These are phyloP conservation scores for Amauroascus verrucosus DNA, from an alignment of 2,329 filamentous ascomycete genomes.

Conservation along the genomic window DNA sequence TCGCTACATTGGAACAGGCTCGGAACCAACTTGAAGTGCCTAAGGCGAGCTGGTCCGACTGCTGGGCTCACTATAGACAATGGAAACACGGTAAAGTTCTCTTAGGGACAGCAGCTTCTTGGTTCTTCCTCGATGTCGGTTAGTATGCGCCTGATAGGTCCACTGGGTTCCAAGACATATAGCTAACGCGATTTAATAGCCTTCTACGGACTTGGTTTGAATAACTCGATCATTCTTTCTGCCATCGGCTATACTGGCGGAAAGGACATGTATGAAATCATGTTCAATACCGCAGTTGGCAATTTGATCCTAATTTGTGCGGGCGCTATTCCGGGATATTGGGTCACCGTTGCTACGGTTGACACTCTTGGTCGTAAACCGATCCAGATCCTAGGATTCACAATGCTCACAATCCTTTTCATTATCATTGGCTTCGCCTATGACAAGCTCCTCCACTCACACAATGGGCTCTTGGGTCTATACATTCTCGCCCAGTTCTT, in stretches of 20 bases:
- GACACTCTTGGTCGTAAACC: constrained; percentile 68
- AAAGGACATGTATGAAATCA: constrained; percentile 53
- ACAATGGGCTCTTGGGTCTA: constrained; percentile 47
- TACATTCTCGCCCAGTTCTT: constrained; percentile 58
- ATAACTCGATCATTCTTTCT: constrained; percentile 61
- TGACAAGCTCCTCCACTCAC: constrained; percentile 21
- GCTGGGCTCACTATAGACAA: constrained; percentile 57
- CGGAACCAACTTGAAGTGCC: constrained; percentile 50
- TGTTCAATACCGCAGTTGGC: constrained; percentile 65
- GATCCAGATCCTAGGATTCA: constrained; percentile 57
- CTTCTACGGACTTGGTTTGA: constrained; percentile 61
- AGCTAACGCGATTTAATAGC: constrained; percentile 31
- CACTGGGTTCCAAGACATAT: neutral
- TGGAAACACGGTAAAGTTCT: constrained; percentile 63
- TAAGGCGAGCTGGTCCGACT: constrained; percentile 64
- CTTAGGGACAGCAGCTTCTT: constrained; percentile 70
- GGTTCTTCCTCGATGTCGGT: constrained; percentile 66
- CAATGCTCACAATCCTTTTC: constrained; percentile 52
- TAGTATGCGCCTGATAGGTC: constrained; percentile 10
- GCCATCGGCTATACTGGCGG: constrained; percentile 62
- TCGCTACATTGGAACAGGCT: constrained; percentile 46
- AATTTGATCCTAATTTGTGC: constrained; percentile 71
- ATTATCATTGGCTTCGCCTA: constrained; percentile 53
- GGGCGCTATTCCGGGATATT: constrained; percentile 71
- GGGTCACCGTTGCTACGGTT: constrained; percentile 64